phyloP scores from a whole-genome alignment of 2,329 filamentous ascomycete genomes.

The Penicillium janthinellum region DNA sequence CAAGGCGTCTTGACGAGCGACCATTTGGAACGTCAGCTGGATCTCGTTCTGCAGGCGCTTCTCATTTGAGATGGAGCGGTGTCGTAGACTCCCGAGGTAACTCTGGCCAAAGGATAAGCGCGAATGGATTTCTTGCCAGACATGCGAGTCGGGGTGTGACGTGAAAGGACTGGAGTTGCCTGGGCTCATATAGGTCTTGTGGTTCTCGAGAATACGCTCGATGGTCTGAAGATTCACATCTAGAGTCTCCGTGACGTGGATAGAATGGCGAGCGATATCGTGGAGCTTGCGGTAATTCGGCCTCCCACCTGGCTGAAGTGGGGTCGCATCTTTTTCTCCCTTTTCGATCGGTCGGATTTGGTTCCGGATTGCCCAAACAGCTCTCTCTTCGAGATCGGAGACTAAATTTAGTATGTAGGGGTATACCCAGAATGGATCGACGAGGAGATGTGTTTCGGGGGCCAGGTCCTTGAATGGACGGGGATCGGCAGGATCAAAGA shows the following conservation, averaged over 20 bases:
- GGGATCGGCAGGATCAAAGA: conserved; percentile 12
- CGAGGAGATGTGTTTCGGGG: background rate
- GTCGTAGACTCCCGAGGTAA: conserved; percentile 23
- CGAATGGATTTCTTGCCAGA: conserved; percentile 21
- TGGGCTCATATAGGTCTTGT: conserved; percentile 12
- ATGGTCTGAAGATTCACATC: conserved; percentile 29
- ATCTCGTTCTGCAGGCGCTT: conserved; percentile 37
- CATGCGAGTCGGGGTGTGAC: background rate
- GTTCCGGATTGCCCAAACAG: conserved; percentile 33
- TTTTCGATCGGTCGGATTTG: conserved; percentile 30
- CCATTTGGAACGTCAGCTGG: conserved; percentile 34
- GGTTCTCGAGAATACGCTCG: conserved; percentile 24
- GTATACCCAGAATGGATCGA: conserved; percentile 26
- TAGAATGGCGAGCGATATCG: conserved; percentile 35
- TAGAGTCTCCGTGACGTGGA: conserved; percentile 35
- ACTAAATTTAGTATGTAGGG: conserved; percentile 19
- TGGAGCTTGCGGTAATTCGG: conserved; percentile 30
- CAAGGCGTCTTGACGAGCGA: conserved; percentile 33
- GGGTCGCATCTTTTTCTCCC: background rate
- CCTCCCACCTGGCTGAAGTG: conserved; percentile 1
- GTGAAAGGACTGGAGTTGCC: background rate
- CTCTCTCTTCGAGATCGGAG: conserved; percentile 26
- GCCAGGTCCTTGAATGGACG: background rate
- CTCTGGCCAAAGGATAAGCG: conserved; percentile 27
- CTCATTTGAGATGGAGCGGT: conserved; percentile 32